Evolutionary conservation across 2,329 filamentous ascomycete species (phyloP), one percentile per base, ranked within the genome.

Genomic region (Diaporthe aspalathi): DNA sequence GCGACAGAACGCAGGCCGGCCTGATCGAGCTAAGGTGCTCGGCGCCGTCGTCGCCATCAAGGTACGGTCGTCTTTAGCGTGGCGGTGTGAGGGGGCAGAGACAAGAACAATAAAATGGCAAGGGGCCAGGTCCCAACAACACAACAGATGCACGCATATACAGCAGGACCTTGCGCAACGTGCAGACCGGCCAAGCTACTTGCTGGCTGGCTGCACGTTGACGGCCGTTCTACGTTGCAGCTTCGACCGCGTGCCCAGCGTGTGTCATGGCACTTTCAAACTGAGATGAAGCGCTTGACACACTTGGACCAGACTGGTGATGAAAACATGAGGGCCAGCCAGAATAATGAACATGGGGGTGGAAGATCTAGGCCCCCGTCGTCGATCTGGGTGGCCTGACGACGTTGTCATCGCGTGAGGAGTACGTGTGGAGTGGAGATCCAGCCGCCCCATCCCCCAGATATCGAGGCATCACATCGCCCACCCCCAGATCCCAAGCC

Each of bases 321-420:
- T 47, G 43, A 16, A 32, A 63, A 47, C 24, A 20, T 49, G 60
- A 35, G 27, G n/a, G 8, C 3, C 5, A 35, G 35, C 32, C 29
- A 63, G 27, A 22, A 16, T n/a, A 63, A 24, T 9, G 27, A 49
- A 20, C 20, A 63, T 49, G 43, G 29, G 22, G 24, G 60, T 50
- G 20, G 43, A 65, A 65, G 60, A 65, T 65, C 60, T 50, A 49
- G 60, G 12, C 45, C 60, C n/a, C n/a, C 20, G 60, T 17, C 12
- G 45, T 50, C 60, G 45, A 65, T 65, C 60, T 35, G 60, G 60
- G 45, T 65, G 60, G 60, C 60, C 45, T 50, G 43, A 63, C 43
- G 60, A 63, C 60, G 60, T 43, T 63, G 60, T 65, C 60, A 65
- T 65, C 45, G 60, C n/a, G 60, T 38, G 43, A 65, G 60, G 43